Conservation (phyloP, 108 stramenopile genomes). For the Cyclotella baltica region DNA sequence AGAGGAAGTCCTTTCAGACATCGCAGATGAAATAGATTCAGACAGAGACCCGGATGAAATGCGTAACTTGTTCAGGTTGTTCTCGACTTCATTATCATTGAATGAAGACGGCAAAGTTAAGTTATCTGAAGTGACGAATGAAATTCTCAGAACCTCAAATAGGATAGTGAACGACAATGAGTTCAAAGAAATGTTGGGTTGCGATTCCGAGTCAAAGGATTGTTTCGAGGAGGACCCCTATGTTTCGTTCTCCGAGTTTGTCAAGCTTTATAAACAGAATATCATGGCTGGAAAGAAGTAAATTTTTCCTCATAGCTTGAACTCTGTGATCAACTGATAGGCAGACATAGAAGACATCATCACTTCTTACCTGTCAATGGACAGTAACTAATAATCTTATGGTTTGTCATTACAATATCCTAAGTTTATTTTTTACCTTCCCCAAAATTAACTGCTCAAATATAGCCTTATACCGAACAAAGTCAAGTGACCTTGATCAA, state of each 20-base stretch:
- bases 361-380: no score
- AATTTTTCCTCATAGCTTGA: no score
- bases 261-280: slow-evolving; percentile 43
- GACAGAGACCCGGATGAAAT: slow-evolving; percentile 46
- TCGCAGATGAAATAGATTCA: slow-evolving; percentile 41
- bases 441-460: no score
- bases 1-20: slow-evolving; percentile 22
- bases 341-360: no score
- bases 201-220: slow-evolving; percentile 25
- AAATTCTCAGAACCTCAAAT: slow-evolving; percentile 42
- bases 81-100: slow-evolving; percentile 42
- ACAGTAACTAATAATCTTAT: no score
- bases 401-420: no score
- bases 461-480: no score
- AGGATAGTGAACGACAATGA: slow-evolving; percentile 33
- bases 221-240: slow-evolving; percentile 25
- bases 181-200: slow-evolving; percentile 40
- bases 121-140: slow-evolving; percentile 45
- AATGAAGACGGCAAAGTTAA: slow-evolving; percentile 54
- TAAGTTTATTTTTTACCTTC: no score
- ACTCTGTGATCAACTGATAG: no score
- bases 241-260: slow-evolving; percentile 52
- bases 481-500: no score
- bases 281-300: slow-evolving; percentile 17
- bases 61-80: slow-evolving; percentile 45